Base-by-base conservation (phyloP, 768 basidiomycete genomes). In the Hemileccinum impolitum region DNA sequence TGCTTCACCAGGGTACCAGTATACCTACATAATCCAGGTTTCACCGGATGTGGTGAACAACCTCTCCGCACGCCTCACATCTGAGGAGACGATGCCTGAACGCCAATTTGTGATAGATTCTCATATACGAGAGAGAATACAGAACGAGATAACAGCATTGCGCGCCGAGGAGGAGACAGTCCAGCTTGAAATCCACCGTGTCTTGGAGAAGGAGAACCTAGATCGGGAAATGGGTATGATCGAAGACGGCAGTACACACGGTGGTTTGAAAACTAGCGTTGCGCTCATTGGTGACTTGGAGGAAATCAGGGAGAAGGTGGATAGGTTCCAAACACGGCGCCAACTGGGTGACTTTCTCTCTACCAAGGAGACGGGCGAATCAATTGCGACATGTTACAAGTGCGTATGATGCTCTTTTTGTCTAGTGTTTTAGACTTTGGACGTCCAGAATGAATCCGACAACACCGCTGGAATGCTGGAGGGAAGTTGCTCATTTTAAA, bases 171-270 rank as follows among this genome's bases (percentile, higher is more conserved):
- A 91, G 65, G 80, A 81, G 51, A 64, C 72, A 31, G 83, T 94
- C 11, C 80, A 78, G 37, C 70, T 74, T 40, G 80, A 90, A 70
- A 91, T 94, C 30, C 85, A 89, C 59, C 72, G 65, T 28, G 89
- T 87, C 2, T 73, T 94, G 41, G 87, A 94, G 73, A 86, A 84
- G 71, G 91, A 94, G 72, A 94, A 94, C 68, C 66, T 94, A 43
- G 87, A 92, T 66, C 76, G 78, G 49, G 90, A 93, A 69, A 76
- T 73, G 56, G 65, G 68, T 23, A 75, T 78, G 73, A 74, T 75
- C 14, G 79, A 76, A 31, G 73, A 67, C 31, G 71, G 53, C 26
- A 52, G 62, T 9, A 58, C 69, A 26, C 76, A 74, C 17, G 73
- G 70, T 18, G 64, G 72, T 25, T 61, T 82, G 38, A 81, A 75